A percentile compares a stretch with the other conserved stretches of the same genome.
phyloP scores from a whole-genome alignment of 805 yeast species.

The Starmerella asiatica region DNA sequence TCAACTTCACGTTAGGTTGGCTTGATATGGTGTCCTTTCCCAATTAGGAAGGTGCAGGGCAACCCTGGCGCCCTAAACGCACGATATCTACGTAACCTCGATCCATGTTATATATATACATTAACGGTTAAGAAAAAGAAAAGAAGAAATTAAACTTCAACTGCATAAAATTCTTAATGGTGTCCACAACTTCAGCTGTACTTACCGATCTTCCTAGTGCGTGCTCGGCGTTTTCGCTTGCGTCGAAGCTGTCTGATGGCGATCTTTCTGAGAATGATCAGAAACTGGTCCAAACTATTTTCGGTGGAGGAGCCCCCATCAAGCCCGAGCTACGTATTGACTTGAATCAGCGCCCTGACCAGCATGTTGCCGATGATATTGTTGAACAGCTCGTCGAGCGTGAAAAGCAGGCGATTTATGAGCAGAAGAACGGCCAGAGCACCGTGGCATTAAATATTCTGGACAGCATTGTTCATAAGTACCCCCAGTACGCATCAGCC shows the following conservation, averaged over 20 bases:
- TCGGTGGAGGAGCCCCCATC: not conserved
- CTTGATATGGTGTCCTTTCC: slow-evolving; percentile 2
- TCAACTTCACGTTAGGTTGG: slow-evolving; percentile 10
- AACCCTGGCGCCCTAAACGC: not conserved
- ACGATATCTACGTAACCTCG: not conserved
- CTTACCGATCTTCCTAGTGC: no score
- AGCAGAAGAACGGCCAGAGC: slow-evolving; percentile 6
- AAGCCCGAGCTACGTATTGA: slow-evolving; percentile 7
- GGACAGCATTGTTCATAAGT: slow-evolving; percentile 14
- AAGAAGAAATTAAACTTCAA: not conserved
- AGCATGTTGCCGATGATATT: slow-evolving; percentile 9
- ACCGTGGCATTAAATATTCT: slow-evolving; percentile 16
- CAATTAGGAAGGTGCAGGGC: not conserved
- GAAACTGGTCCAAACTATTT: not conserved
- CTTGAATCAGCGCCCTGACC: slow-evolving; percentile 19
- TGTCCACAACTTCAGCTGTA: no score
- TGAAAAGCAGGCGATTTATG: slow-evolving; percentile 20
- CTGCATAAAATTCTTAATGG: no score
- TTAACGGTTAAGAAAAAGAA: not conserved
- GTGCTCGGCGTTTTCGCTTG: not conserved
- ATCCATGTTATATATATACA: not conserved
- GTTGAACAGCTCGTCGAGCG: slow-evolving; percentile 15
- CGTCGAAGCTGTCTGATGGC: not conserved
- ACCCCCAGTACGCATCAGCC: slow-evolving; percentile 26
- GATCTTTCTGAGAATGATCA: not conserved